Evolutionary conservation across 2,329 filamentous ascomycete genomes (phyloP).

Genomic region (Diaporthe sp.): DNA sequence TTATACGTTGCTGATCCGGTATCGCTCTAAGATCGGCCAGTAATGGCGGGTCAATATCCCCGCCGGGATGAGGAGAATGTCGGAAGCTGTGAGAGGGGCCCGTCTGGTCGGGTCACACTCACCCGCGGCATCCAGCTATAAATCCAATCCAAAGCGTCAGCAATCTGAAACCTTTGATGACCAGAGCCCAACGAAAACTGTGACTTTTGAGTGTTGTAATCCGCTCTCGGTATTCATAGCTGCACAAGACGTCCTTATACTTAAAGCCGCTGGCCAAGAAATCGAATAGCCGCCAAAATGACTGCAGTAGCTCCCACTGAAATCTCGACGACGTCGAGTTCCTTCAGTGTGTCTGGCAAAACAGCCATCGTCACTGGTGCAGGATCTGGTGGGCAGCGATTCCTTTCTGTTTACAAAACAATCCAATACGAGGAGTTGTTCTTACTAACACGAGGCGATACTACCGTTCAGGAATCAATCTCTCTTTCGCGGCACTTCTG

Average conservation of each 20-base stretch:
- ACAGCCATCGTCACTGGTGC: slow-evolving; percentile 68
- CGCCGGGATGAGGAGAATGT: slow-evolving; percentile 13
- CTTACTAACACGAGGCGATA: slow-evolving; percentile 23
- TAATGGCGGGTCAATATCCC: slow-evolving; percentile 9
- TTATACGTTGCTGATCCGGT: background rate
- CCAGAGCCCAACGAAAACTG: background rate
- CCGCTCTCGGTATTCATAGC: background rate
- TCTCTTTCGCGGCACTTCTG: slow-evolving; percentile 59
- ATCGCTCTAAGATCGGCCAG: slow-evolving; percentile 11
- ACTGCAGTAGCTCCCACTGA: slow-evolving; percentile 2
- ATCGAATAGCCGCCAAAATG: background rate
- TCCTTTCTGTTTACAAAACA: background rate
- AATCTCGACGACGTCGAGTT: background rate
- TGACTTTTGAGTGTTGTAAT: background rate
- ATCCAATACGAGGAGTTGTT: too few relatives aligned
- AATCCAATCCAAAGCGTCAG: background rate
- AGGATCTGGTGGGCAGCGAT: slow-evolving; percentile 59
- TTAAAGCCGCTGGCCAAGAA: background rate
- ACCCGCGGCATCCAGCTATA: background rate
- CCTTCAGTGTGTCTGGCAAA: slow-evolving; percentile 55
- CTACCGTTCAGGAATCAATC: slow-evolving; percentile 55
- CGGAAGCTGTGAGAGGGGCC: slow-evolving; percentile 8
- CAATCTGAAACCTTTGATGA: background rate
- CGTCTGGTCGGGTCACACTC: slow-evolving; percentile 19
- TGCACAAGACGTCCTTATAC: background rate